Percentiles rank a stretch among this genome's conserved stretches.
These are phyloP conservation scores for Areca catechu DNA, from an alignment of 176 grass and related monocot genomes.

Conservation along the genomic window DNA sequence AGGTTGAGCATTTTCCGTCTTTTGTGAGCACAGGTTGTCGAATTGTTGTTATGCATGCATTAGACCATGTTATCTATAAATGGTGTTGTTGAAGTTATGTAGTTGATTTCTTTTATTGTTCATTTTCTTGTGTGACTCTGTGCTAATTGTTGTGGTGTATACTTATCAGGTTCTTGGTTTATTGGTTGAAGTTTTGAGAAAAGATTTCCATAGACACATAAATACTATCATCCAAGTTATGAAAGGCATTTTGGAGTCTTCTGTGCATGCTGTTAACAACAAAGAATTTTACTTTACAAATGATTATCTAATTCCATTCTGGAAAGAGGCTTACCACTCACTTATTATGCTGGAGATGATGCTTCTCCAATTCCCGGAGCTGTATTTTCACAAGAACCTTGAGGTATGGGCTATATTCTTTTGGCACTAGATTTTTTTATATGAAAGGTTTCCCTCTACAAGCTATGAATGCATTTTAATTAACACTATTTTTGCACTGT, in stretches of 20 bases:
- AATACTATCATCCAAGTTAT: constrained; percentile 54
- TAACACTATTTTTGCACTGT: no score
- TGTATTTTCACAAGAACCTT: constrained; percentile 54
- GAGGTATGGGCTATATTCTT: constrained; percentile 39
- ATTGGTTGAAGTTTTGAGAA: constrained; percentile 43
- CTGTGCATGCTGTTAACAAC: constrained; percentile 38
- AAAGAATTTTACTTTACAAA: constrained; percentile 23
- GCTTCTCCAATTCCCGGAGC: constrained; percentile 51
- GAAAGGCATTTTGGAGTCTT: constrained; percentile 58
- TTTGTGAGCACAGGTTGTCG: no score
- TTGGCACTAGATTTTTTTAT: not conserved
- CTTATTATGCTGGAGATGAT: constrained; percentile 63
- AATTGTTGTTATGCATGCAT: no score
- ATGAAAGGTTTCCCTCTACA: no score
- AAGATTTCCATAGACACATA: constrained; percentile 40
- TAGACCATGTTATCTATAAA: no score
- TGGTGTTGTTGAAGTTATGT: no score
- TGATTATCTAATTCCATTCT: constrained; percentile 40
- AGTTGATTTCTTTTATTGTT: no score
- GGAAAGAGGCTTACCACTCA: constrained; percentile 74
- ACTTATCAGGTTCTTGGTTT: constrained; percentile 68
- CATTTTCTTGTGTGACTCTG: not conserved
- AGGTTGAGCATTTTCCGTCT: no score
- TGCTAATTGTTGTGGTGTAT: not conserved
- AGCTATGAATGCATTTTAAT: not conserved